Evolutionary conservation across 148 eudicot genomes (phyloP).

Genomic region (Silene uniflora): DNA sequence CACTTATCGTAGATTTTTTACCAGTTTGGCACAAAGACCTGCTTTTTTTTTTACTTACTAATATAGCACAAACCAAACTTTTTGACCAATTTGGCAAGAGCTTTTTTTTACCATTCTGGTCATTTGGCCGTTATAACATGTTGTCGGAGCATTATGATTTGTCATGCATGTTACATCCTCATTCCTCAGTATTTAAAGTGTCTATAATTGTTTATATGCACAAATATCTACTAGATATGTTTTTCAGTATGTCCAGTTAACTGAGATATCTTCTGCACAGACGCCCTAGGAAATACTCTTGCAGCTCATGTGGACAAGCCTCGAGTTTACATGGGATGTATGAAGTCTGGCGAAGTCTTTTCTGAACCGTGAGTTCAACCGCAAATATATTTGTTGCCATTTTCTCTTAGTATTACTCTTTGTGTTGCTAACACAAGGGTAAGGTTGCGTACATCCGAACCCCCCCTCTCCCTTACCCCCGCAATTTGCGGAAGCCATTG

Average conservation of each 20-base stretch:
- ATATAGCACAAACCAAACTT: too few relatives aligned
- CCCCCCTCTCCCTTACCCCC: too few relatives aligned
- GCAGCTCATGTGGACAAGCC: slow-evolving; percentile 65
- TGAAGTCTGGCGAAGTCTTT: slow-evolving; percentile 92
- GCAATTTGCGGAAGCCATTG: too few relatives aligned
- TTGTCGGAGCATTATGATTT: not conserved
- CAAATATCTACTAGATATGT: not conserved
- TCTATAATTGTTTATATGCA: not conserved
- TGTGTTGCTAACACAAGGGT: too few relatives aligned
- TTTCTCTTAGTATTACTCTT: not conserved
- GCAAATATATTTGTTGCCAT: slow-evolving; percentile 1
- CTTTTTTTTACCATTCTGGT: too few relatives aligned
- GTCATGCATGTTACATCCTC: not conserved
- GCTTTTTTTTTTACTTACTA: too few relatives aligned
- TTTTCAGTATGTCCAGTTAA: slow-evolving; percentile 5
- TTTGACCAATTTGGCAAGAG: too few relatives aligned
- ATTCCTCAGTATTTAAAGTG: not conserved
- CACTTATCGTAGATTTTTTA: too few relatives aligned
- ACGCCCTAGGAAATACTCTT: slow-evolving; percentile 64
- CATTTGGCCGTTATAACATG: not conserved
- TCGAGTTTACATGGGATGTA: slow-evolving; percentile 80
- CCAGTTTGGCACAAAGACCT: too few relatives aligned
- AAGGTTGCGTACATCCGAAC: too few relatives aligned
- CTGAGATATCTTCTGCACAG: slow-evolving; percentile 33
- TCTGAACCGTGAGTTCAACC: slow-evolving; percentile 62